Conservation (phyloP, 2,329 filamentous ascomycete species). For the Sphaceloma murrayae region DNA sequence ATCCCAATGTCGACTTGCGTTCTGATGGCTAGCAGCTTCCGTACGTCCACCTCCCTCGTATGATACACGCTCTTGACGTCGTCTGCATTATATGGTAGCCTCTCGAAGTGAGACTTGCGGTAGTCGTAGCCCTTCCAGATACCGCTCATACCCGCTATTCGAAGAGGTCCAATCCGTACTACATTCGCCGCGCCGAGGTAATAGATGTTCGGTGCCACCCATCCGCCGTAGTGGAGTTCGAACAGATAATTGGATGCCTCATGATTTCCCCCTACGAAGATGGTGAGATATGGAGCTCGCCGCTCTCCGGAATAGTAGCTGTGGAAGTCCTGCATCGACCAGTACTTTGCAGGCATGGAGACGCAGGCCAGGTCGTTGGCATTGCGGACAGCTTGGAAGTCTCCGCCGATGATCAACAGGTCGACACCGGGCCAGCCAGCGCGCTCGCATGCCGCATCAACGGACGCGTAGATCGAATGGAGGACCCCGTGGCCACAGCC, state of each 20-base stretch:
- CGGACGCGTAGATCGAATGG: conserved; percentile 79
- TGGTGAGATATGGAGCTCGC: conserved; percentile 73
- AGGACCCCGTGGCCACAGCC: conserved; percentile 90
- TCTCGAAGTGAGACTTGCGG: conserved; percentile 70
- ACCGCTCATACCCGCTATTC: conserved; percentile 82
- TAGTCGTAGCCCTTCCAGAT: conserved; percentile 95
- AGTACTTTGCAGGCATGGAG: conserved; percentile 82
- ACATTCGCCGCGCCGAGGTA: conserved; percentile 92
- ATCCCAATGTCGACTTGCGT: conserved; percentile 84
- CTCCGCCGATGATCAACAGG: conserved; percentile 85
- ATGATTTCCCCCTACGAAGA: conserved; percentile 92
- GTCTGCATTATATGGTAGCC: conserved; percentile 68
- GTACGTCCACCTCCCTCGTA: conserved; percentile 77
- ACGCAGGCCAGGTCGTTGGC: conserved; percentile 78
- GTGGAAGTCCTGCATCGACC: conserved; percentile 81
- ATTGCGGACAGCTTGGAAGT: conserved; percentile 91
- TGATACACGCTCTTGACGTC: conserved; percentile 83
- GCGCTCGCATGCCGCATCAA: conserved; percentile 56
- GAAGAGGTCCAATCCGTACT: conserved; percentile 68
- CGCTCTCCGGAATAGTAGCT: conserved; percentile 78
- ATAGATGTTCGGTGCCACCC: conserved; percentile 95
- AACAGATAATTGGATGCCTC: conserved; percentile 84
- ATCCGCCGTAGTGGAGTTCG: conserved; percentile 92
- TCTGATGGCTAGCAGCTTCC: conserved; percentile 75
- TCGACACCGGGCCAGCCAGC: conserved; percentile 77